A percentile compares a stretch with the other conserved stretches of the same genome.
Conservation (phyloP, 257 asterid genomes). For the Solanum rostratum region DNA sequence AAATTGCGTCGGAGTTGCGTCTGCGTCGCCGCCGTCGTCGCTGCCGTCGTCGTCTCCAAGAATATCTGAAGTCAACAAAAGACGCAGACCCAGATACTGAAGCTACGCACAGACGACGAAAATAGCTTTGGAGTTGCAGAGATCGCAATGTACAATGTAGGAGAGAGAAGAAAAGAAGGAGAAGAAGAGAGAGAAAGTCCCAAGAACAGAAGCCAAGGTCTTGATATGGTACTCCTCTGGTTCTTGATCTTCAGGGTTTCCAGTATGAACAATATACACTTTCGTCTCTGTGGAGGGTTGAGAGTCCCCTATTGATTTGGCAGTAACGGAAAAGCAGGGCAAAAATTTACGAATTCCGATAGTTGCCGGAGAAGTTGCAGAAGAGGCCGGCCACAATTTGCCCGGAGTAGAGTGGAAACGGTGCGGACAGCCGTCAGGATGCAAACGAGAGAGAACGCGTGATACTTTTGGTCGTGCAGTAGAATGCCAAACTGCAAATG, state of each 20-base stretch:
- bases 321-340: too few relatives aligned
- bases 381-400: too few relatives aligned
- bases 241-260: not conserved
- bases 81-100: not conserved
- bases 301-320: not conserved
- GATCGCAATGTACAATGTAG: conserved; percentile 35
- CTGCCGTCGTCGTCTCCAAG: too few relatives aligned
- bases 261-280: not conserved
- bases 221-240: not conserved
- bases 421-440: too few relatives aligned
- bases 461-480: too few relatives aligned
- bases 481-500: too few relatives aligned
- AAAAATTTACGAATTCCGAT: too few relatives aligned
- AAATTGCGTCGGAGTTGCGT: too few relatives aligned
- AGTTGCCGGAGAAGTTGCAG: too few relatives aligned
- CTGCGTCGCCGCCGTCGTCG: too few relatives aligned
- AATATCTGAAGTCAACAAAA: conserved; percentile 22
- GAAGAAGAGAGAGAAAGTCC: conserved; percentile 19
- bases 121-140: conserved; percentile 31
- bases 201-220: not conserved
- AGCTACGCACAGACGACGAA: conserved; percentile 3
- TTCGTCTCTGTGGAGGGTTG: not conserved
- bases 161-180: conserved; percentile 16
- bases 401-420: too few relatives aligned
- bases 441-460: too few relatives aligned